These are phyloP conservation scores for Camellia lanceoleosa DNA, from an alignment of 148 eudicot species.

Conservation along the genomic window DNA sequence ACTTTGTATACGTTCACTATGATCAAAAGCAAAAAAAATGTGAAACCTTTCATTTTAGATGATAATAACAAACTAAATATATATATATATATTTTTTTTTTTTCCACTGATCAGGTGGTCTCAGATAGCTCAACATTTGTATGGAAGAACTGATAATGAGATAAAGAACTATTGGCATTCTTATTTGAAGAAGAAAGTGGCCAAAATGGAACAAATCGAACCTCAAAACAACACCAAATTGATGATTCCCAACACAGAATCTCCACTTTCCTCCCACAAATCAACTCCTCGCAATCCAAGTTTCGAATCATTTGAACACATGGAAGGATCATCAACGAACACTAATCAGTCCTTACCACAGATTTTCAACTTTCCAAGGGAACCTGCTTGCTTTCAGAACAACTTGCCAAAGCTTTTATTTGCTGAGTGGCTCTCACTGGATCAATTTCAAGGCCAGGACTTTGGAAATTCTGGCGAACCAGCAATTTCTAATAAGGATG, in stretches of 20 bases:
- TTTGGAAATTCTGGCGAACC: neutral
- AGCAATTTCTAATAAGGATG: conserved; percentile 15
- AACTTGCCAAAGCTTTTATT: conserved; percentile 38
- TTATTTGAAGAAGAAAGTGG: conserved; percentile 51
- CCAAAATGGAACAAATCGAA: conserved; percentile 16
- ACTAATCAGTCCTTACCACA: conserved; percentile 9
- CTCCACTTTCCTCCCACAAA: conserved; percentile 23
- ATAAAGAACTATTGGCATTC: conserved; percentile 82
- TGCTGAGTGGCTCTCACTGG: conserved; percentile 44
- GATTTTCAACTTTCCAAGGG: neutral
- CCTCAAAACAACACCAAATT: neutral
- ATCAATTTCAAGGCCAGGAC: conserved; percentile 32
- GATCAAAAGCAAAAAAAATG: no score
- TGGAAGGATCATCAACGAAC: conserved; percentile 11
- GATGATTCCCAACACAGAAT: conserved; percentile 10
- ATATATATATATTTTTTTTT: neutral
- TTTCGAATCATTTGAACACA: conserved; percentile 21
- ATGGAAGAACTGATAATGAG: conserved; percentile 79
- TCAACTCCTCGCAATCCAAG: conserved; percentile 10
- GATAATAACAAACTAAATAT: neutral
- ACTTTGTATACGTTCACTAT: no score
- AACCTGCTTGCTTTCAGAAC: neutral
- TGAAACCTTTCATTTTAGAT: neutral
- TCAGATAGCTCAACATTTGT: conserved; percentile 63
- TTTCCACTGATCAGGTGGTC: conserved; percentile 55